A percentile compares a stretch with the other conserved stretches of the same genome.
These are phyloP conservation scores for Kondoa subrosea DNA, from an alignment of 768 basidiomycete genomes.

Conservation along the genomic window DNA sequence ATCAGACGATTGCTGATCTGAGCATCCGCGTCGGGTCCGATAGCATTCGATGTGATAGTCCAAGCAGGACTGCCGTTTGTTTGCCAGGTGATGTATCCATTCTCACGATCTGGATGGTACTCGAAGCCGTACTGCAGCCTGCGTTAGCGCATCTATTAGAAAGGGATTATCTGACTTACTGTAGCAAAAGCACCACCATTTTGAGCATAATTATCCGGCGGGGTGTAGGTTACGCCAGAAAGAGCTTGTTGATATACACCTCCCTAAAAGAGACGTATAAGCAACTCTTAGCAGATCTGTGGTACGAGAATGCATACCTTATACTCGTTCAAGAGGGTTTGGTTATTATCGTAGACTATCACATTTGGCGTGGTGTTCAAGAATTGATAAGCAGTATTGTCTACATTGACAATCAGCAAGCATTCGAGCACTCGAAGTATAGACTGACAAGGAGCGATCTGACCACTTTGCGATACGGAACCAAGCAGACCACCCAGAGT, in stretches of 20 bases:
- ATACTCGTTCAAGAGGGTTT: conserved; percentile 17
- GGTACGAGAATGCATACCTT: neutral
- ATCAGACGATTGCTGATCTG: conserved; percentile 51
- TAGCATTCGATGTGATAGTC: conserved; percentile 47
- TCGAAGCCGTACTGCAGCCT: conserved; percentile 49
- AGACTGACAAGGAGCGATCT: conserved; percentile 60
- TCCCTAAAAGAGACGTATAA: conserved; percentile 34
- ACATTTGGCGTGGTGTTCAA: conserved; percentile 41
- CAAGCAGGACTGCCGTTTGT: conserved; percentile 50
- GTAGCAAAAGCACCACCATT: conserved; percentile 37
- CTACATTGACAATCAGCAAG: neutral
- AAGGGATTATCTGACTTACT: conserved; percentile 7
- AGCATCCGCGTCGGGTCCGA: conserved; percentile 47
- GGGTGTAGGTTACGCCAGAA: conserved; percentile 46
- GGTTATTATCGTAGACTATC: conserved; percentile 38
- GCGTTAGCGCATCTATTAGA: neutral
- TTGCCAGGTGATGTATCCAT: conserved; percentile 72
- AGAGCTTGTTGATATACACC: conserved; percentile 57
- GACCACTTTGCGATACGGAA: conserved; percentile 61
- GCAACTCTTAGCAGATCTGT: neutral
- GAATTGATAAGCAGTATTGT: conserved; percentile 40
- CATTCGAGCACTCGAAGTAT: neutral
- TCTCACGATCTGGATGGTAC: conserved; percentile 42
- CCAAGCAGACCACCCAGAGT: conserved; percentile 31
- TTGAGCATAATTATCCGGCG: conserved; percentile 44